Conservation (phyloP, 106 monocot species). For the Dendrobium huoshanense region DNA sequence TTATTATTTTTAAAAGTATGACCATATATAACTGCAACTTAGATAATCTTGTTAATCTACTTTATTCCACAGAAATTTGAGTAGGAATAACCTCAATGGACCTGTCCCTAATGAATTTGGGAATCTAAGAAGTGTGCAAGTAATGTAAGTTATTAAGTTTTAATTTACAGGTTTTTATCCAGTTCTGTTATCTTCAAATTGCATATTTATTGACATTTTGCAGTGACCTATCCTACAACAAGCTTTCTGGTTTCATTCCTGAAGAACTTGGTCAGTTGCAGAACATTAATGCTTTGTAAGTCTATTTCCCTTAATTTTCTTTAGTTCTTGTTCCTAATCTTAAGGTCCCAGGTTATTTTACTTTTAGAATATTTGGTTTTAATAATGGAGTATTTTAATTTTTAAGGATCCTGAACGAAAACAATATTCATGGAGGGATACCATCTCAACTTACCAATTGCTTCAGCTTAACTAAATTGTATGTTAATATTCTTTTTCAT, state of each 20-base stretch:
- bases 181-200: neutral
- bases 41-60: neutral
- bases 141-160: conserved; percentile 48
- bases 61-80: conserved; percentile 55
- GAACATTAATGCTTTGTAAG: conserved; percentile 73
- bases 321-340: neutral
- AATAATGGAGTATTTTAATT: conserved; percentile 20
- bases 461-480: conserved; percentile 82
- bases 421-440: conserved; percentile 69
- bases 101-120: conserved; percentile 75
- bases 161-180: neutral
- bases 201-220: conserved; percentile 4
- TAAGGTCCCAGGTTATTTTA: neutral
- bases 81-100: conserved; percentile 61
- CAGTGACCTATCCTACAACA: conserved; percentile 83
- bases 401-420: conserved; percentile 80
- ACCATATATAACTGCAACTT: neutral
- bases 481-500: conserved; percentile 15
- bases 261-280: conserved; percentile 87
- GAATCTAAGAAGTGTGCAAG: conserved; percentile 90
- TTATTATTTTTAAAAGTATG: neutral
- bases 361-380: conserved; percentile 2
- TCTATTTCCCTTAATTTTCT: neutral
- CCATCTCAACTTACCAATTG: conserved; percentile 78
- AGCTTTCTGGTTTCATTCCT: conserved; percentile 76